phyloP scores from a whole-genome alignment of 73 alveolate genomes.

The Paramecium tetraurelia region DNA sequence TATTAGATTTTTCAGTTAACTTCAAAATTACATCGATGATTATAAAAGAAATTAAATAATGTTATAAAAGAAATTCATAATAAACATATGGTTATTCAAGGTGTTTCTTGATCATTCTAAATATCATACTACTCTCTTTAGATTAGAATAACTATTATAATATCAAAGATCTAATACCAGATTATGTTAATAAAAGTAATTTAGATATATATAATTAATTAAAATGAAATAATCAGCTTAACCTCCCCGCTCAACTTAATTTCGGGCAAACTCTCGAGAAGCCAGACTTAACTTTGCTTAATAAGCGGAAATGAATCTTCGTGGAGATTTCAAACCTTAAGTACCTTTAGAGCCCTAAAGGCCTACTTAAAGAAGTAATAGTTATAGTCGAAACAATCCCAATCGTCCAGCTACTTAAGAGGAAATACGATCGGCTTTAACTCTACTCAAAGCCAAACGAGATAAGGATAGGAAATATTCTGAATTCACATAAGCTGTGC shows the following conservation, averaged over 20 bases:
- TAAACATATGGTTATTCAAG: background rate
- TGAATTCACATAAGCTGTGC: background rate
- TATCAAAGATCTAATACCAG: background rate
- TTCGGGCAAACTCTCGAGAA: background rate
- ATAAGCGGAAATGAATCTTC: background rate
- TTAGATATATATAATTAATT: background rate
- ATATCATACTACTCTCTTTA: background rate
- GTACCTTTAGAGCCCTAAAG: background rate
- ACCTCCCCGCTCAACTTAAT: background rate
- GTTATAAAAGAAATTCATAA: background rate
- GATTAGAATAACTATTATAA: background rate
- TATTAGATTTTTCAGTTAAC: background rate
- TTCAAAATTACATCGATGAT: background rate
- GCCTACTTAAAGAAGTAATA: background rate
- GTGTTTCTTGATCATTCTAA: too few relatives aligned
- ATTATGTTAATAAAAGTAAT: background rate
- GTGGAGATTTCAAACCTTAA: background rate
- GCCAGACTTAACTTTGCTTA: constrained; percentile 4
- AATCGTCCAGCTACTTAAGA: constrained; percentile 39
- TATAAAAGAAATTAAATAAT: background rate
- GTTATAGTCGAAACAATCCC: background rate
- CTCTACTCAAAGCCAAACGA: background rate
- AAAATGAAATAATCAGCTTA: background rate
- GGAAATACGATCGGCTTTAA: constrained; percentile 28
- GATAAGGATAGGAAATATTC: background rate